These are phyloP conservation scores for Fomitopsis schrenkii DNA, from an alignment of 1,284 basidiomycete species.

Conservation along the genomic window DNA sequence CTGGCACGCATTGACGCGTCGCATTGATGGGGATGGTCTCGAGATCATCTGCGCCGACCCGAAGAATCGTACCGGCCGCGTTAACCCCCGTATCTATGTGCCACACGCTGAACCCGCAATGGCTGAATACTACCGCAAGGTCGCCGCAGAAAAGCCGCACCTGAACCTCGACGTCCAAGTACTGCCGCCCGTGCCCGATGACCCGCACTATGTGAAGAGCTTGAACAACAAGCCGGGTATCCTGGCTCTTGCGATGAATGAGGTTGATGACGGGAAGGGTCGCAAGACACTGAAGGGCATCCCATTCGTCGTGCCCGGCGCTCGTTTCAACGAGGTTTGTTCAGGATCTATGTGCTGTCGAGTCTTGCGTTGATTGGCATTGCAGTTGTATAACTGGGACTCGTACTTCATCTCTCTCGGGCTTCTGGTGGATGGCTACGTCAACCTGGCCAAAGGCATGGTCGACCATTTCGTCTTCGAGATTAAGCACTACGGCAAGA, in stretches of 20 bases:
- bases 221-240: constrained; percentile 93
- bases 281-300: constrained; percentile 86
- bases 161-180: constrained; percentile 90
- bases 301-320: constrained; percentile 96
- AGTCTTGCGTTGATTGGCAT: neutral
- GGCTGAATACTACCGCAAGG: constrained; percentile 88
- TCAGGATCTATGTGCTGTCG: neutral
- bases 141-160: constrained; percentile 82
- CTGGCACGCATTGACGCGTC: constrained; percentile 95
- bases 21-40: constrained; percentile 95
- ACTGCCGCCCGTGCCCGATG: constrained; percentile 82
- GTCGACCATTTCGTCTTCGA: constrained; percentile 99
- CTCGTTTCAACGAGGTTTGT: constrained; percentile 93
- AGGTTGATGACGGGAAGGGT: constrained; percentile 76
- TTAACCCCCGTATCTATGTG: constrained; percentile 92
- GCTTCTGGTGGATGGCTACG: constrained; percentile 90
- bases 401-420: constrained; percentile 95
- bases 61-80: constrained; percentile 86
- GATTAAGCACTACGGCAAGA: constrained; percentile 96
- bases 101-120: constrained; percentile 91
- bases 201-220: constrained; percentile 87
- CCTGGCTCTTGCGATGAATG: constrained; percentile 93
- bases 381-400: constrained; percentile 86
- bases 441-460: constrained; percentile 93
- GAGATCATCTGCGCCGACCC: constrained; percentile 97